These are phyloP conservation scores for Quercus tomentella DNA, from an alignment of 331 rosid species.

Conservation along the genomic window DNA sequence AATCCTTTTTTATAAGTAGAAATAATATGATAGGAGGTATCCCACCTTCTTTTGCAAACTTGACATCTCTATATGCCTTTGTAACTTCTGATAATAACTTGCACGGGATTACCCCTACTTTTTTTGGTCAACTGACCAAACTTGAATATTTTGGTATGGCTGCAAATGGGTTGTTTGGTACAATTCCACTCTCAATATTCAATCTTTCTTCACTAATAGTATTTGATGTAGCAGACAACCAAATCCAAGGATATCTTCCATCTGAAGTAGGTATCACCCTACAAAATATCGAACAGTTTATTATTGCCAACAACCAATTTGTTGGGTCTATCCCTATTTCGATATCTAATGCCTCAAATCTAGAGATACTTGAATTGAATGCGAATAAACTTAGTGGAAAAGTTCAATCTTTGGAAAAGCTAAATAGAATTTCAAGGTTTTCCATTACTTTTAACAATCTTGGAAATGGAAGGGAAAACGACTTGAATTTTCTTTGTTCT, in stretches of 20 bases:
- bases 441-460: not conserved
- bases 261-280: not conserved
- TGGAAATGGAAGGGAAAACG: not conserved
- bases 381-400: constrained; percentile 3
- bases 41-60: not conserved
- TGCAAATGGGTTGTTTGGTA: not conserved
- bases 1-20: accelerated
- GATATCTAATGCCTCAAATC: not conserved
- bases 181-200: not conserved
- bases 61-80: accelerated
- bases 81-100: not conserved
- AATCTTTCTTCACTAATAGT: not conserved
- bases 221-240: not conserved
- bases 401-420: not conserved
- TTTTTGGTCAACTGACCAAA: not conserved
- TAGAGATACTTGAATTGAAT: not conserved
- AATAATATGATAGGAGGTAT: not conserved
- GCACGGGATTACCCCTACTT: not conserved
- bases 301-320: not conserved
- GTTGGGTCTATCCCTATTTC: not conserved
- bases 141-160: accelerated
- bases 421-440: not conserved
- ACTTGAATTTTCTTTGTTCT: not conserved
- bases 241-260: not conserved
- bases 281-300: not conserved